A percentile compares a stretch with the other conserved stretches of the same genome.
These are phyloP conservation scores for Nicotiana obtusifolia DNA, from an alignment of 257 asterid genomes.

Conservation along the genomic window DNA sequence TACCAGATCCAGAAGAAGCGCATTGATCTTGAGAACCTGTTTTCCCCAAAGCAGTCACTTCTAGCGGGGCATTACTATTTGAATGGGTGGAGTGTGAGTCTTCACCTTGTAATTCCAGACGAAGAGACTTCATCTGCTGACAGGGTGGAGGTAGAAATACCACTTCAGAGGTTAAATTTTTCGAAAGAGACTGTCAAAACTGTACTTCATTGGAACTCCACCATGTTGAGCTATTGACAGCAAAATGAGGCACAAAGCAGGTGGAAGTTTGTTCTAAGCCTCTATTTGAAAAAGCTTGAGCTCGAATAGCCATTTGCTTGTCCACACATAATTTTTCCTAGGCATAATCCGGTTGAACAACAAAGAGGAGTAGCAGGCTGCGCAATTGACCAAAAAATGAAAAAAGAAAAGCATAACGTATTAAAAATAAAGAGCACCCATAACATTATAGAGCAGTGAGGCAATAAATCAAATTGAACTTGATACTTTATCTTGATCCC, in stretches of 20 bases:
- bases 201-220: conserved; percentile 29
- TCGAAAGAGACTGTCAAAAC: conserved; percentile 6
- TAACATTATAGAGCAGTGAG: no score
- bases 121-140: conserved; percentile 30
- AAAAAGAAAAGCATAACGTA: no score
- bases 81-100: conserved; percentile 45
- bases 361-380: neutral
- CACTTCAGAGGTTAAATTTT: conserved; percentile 27
- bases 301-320: conserved; percentile 32
- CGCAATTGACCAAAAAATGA: no score
- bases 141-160: conserved; percentile 18
- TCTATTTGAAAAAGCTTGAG: conserved; percentile 20
- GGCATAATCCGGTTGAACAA: conserved; percentile 1
- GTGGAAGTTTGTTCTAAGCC: conserved; percentile 2
- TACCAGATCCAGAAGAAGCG: conserved; percentile 63
- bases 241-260: conserved; percentile 8
- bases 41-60: conserved; percentile 35
- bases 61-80: conserved; percentile 23
- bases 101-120: conserved; percentile 30
- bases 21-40: conserved; percentile 50
- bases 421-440: no score
- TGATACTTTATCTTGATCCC: no score
- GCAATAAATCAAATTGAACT: no score
- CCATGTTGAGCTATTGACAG: conserved; percentile 14
- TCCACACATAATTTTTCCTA: conserved; percentile 19